A percentile compares a stretch with the other conserved stretches of the same genome.
Conservation (phyloP, 495 filamentous ascomycete species). For the Letharia columbiana region DNA sequence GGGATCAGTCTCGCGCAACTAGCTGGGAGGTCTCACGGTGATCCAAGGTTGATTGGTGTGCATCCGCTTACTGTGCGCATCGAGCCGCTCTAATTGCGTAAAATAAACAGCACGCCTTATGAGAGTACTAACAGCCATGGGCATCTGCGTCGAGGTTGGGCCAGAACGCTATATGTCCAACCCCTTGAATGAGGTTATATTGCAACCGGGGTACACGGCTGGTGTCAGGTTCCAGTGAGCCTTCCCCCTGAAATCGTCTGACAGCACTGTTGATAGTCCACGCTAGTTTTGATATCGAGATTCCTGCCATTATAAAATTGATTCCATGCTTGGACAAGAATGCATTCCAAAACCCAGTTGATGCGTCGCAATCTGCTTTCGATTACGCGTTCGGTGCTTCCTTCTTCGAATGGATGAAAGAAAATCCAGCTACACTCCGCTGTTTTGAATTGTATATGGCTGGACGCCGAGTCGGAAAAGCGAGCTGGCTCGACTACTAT, state of each 20-base stretch:
- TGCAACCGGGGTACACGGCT: no score
- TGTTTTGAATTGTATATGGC: not conserved
- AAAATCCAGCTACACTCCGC: not conserved
- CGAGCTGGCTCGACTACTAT: conserved; percentile 36
- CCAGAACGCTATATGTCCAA: not conserved
- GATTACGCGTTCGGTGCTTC: conserved; percentile 27
- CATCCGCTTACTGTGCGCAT: not conserved
- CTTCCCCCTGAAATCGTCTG: not conserved
- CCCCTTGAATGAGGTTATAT: not conserved
- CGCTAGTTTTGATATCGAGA: not conserved
- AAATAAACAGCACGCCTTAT: not conserved
- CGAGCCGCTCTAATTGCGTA: not conserved
- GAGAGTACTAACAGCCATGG: conserved; percentile 2
- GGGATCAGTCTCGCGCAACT: not conserved
- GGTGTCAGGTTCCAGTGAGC: not conserved
- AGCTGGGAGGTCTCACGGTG: not conserved
- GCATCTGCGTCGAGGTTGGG: conserved; percentile 1
- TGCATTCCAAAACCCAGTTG: conserved; percentile 30
- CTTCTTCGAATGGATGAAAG: conserved; percentile 22
- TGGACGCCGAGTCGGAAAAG: conserved; percentile 31
- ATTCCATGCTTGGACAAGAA: conserved; percentile 29
- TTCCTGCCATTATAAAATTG: not conserved
- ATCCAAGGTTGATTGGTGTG: not conserved
- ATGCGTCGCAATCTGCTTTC: conserved; percentile 20
- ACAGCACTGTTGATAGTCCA: not conserved